Evolutionary conservation across 2,329 filamentous ascomycete species (phyloP).

Genomic region (Neoscytalidium dimidiatum): DNA sequence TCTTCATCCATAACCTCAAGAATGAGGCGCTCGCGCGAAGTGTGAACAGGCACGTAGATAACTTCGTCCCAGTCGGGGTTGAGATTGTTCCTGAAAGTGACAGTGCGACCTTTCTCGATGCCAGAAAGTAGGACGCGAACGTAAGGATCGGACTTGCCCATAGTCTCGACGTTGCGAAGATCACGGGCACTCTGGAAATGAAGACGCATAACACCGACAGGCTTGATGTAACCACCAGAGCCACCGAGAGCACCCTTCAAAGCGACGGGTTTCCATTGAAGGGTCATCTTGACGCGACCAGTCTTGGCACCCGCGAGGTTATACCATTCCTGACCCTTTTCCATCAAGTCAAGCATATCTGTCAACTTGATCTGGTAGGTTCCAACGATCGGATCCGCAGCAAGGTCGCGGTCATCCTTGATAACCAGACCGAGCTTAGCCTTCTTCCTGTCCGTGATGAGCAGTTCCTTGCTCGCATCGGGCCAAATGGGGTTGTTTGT

Average conservation of each 20-base stretch:
- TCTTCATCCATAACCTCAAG: constrained; percentile 98
- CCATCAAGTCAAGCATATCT: constrained; percentile 87
- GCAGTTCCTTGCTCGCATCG: constrained; percentile 86
- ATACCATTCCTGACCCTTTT: constrained; percentile 96
- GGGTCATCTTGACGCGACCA: constrained; percentile 84
- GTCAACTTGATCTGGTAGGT: constrained; percentile 95
- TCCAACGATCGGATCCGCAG: constrained; percentile 80
- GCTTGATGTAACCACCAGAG: constrained; percentile 86
- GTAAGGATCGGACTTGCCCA: constrained; percentile 97
- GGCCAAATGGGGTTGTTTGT: constrained; percentile 98
- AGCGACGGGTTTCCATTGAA: constrained; percentile 94
- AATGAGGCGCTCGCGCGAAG: constrained; percentile 75
- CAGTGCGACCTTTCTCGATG: constrained; percentile 85
- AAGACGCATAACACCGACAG: constrained; percentile 91
- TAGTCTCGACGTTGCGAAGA: constrained; percentile 87
- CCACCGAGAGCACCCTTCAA: constrained; percentile 75
- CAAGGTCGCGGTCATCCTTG: constrained; percentile 91
- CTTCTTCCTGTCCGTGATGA: constrained; percentile 90
- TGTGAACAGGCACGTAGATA: constrained; percentile 89
- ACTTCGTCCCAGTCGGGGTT: constrained; percentile 96
- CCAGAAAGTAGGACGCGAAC: constrained; percentile 85
- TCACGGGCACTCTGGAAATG: constrained; percentile 84
- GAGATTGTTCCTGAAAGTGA: constrained; percentile 94
- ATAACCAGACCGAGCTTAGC: constrained; percentile 89
- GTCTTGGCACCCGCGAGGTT: constrained; percentile 78